Base-by-base conservation (phyloP, 2,329 filamentous ascomycete genomes). In the Elsinoe australis region DNA sequence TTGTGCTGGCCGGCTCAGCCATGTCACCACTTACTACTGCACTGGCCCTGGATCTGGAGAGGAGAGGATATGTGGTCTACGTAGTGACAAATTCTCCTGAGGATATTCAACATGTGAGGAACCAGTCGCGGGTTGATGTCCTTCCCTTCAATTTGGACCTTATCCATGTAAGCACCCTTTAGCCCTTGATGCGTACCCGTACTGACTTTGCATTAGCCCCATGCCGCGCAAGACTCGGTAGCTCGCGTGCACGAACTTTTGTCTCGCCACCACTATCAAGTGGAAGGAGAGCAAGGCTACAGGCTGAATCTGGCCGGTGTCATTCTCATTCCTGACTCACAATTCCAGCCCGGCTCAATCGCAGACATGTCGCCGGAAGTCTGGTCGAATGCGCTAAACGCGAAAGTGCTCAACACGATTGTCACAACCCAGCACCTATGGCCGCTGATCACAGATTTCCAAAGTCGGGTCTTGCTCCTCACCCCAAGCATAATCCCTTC, bases 31-130 rank as follows among this genome's bases (percentile, higher is more conserved):
- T 95, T 60, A 90, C 87, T 5, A 83, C 82, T 59, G 87, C 87
- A 8, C 72, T 96, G 47, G 81, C 87, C 2, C 68, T 89, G 39
- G 92, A 98, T 61, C 72, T 98, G 56, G 92, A 96, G 68, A 76
- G 88, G 51, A 80, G 88, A 54, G 92, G 92, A 3, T 96, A 94
- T 64, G 85, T 96, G 52, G 87, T 96, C 49, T 98, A 88, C 64
- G 74, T 98, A 52, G 85, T 94, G 1, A 90, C 88, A 59, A 83
- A 80, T 54, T 87, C 80, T n/a, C 70, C 81, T 51, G 86, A 95
- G 58, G 90, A 96, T 56, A 88, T 96, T 64, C 74, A 82, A 28
- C 70, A 84, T 54, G 81, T 96, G 10, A 79, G 86, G 52, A 76
- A 79, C 52, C 78, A 94, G 63, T 76, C 81, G n/a, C 76, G 87